A percentile compares a stretch with the other conserved stretches of the same genome.
Evolutionary conservation across 345 rosid genomes (phyloP).

Genomic region (Melaleuca alternifolia): DNA sequence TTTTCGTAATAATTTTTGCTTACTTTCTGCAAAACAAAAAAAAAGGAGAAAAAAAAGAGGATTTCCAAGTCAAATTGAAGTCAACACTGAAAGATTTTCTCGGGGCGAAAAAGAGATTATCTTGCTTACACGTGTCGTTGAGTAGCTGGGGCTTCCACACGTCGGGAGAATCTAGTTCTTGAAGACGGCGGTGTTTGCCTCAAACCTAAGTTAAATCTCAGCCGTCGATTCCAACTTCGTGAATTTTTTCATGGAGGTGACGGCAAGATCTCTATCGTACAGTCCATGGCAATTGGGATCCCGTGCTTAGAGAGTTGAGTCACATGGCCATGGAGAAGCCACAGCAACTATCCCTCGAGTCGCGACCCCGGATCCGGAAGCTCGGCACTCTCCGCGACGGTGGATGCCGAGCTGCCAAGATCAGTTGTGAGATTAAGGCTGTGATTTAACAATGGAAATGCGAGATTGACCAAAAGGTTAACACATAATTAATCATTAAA

Average conservation of each 20-base stretch:
- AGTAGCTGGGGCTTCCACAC: background rate
- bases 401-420: background rate
- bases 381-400: background rate
- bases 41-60: background rate
- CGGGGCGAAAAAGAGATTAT: background rate
- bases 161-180: background rate
- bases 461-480: background rate
- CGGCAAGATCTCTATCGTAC: background rate
- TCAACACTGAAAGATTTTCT: background rate
- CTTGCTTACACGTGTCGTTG: background rate
- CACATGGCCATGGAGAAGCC: background rate
- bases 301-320: background rate
- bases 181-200: background rate
- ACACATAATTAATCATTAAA: background rate
- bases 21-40: too few species aligned
- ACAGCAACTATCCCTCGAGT: background rate
- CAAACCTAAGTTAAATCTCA: background rate
- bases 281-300: background rate
- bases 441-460: background rate
- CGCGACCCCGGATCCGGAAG: background rate
- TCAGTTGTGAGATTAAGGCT: background rate
- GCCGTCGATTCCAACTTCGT: background rate
- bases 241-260: accelerated
- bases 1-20: background rate
- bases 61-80: background rate